Evolutionary conservation across 2,329 filamentous ascomycete genomes (phyloP), one percentile per base, ranked within the genome.

Genomic region (Phyllosticta citrichinensis): DNA sequence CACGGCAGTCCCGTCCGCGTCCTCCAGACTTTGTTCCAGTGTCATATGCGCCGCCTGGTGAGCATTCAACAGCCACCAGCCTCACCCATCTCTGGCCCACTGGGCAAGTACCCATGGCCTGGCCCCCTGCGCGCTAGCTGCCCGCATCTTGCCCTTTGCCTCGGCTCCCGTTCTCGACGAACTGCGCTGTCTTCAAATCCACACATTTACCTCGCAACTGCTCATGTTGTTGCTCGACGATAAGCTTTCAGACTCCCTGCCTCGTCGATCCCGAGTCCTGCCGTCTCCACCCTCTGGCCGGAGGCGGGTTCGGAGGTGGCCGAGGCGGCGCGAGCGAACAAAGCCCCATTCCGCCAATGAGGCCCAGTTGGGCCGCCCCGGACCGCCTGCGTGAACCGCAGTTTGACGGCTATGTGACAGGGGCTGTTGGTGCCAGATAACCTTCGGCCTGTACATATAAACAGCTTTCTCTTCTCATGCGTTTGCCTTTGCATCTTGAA

Each of bases 291-390:
- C 11, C 33, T 11, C 14, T 40, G 11, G 58, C 52, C 58, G 58
- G 11, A 52, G 58, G 58, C 58, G 40, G 51, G 52, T 24, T 30
- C 58, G 58, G 58, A 60, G 58, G 33, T 55, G 58, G 58, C 58
- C 58, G 58, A 51, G 51, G 56, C 17, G 12, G 25, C 47, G 14
- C 19, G 33, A 40, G 33, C 33, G 33, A 40, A 40, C 33, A 40
- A 40, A 40, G 33, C 33, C 22, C 33, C 33, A 40, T 40, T 40
- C 33, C 33, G 33, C 33, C 33, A 40, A 40, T 40, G 33, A 40
- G 33, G 33, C 33, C 33, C 33, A 40, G 14, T 17, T 40, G 33
- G 33, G 33, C 33, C 33, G 33, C 33, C 33, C 33, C 33, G 33
- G 14, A 30, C 27, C 14, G 33, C 33, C 11, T 11, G 14, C 33